Percentiles rank a stretch among this genome's conserved stretches.
Conservation (phyloP, 768 basidiomycete genomes). For the Boletus fagicola region DNA sequence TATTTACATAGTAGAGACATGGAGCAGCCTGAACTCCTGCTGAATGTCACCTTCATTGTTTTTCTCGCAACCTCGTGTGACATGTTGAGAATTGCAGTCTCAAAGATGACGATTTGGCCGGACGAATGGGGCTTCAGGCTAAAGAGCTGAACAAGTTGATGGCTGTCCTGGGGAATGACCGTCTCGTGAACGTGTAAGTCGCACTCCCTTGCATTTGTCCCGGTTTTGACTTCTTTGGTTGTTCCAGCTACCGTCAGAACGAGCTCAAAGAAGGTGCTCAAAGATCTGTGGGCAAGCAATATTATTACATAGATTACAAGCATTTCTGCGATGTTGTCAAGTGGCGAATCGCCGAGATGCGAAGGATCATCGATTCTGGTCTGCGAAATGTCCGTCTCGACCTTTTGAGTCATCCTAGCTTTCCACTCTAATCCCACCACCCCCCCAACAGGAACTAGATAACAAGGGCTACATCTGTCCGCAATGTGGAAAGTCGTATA, state of each 20-base stretch:
- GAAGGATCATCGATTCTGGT: conserved; percentile 82
- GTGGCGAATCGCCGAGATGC: conserved; percentile 94
- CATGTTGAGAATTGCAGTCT: conserved; percentile 50
- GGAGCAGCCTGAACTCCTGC: conserved; percentile 19
- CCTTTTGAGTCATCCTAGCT: neutral
- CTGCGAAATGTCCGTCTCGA: conserved; percentile 71
- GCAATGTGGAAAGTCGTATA: conserved; percentile 79
- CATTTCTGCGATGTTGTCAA: conserved; percentile 97
- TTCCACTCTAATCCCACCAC: neutral
- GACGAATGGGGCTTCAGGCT: conserved; percentile 82
- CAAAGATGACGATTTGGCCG: conserved; percentile 93
- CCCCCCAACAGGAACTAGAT: conserved; percentile 72
- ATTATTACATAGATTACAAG: conserved; percentile 96
- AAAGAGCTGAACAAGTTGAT: conserved; percentile 91
- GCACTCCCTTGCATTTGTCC: neutral
- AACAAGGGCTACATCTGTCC: conserved; percentile 98
- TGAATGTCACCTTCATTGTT: conserved; percentile 13
- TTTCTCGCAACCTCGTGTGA: conserved; percentile 15
- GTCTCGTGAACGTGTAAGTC: conserved; percentile 73
- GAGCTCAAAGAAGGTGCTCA: conserved; percentile 89
- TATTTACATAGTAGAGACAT: conserved; percentile 29
- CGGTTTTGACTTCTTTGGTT: neutral
- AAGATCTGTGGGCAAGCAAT: conserved; percentile 83
- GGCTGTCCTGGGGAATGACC: conserved; percentile 75
- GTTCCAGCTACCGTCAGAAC: conserved; percentile 77